Evolutionary conservation across 805 yeast species (phyloP).

Genomic region (Danielia oregonensis): DNA sequence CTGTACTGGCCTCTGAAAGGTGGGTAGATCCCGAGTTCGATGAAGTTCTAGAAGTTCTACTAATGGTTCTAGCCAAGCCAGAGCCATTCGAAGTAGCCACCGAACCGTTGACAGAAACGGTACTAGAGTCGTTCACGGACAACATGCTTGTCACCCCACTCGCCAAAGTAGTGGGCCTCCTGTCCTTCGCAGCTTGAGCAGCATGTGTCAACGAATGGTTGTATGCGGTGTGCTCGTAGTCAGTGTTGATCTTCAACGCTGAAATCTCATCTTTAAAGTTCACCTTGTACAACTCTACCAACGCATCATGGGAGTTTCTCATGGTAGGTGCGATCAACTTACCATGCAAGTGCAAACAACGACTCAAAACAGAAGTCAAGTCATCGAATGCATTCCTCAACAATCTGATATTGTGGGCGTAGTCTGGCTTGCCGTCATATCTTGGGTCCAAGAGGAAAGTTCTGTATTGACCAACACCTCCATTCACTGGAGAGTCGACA

Average conservation of each 20-base stretch:
- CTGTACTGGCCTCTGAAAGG: constrained; percentile 9
- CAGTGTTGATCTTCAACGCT: constrained; percentile 33
- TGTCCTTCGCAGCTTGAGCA: constrained; percentile 11
- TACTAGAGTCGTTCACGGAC: background rate
- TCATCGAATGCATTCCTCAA: constrained; percentile 59
- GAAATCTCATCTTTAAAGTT: constrained; percentile 68
- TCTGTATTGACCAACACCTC: constrained; percentile 84
- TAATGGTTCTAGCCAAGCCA: constrained; percentile 22
- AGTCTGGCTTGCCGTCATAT: constrained; percentile 30
- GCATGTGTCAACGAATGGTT: constrained; percentile 18
- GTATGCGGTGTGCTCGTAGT: constrained; percentile 25
- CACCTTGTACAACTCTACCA: constrained; percentile 58
- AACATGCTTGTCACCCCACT: background rate
- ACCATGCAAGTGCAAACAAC: constrained; percentile 69
- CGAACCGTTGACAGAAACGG: background rate
- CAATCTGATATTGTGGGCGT: constrained; percentile 28
- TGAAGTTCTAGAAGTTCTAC: constrained; percentile 14
- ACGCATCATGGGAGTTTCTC: constrained; percentile 61
- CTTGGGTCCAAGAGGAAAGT: constrained; percentile 51
- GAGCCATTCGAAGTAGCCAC: constrained; percentile 14
- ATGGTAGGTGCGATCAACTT: constrained; percentile 54
- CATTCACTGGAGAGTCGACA: constrained; percentile 88
- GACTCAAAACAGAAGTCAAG: constrained; percentile 58
- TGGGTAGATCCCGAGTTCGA: constrained; percentile 11
- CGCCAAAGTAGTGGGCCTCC: constrained; percentile 2